Evolutionary conservation across 1,284 basidiomycete genomes (phyloP).

Genomic region (Gomphus bonarii): DNA sequence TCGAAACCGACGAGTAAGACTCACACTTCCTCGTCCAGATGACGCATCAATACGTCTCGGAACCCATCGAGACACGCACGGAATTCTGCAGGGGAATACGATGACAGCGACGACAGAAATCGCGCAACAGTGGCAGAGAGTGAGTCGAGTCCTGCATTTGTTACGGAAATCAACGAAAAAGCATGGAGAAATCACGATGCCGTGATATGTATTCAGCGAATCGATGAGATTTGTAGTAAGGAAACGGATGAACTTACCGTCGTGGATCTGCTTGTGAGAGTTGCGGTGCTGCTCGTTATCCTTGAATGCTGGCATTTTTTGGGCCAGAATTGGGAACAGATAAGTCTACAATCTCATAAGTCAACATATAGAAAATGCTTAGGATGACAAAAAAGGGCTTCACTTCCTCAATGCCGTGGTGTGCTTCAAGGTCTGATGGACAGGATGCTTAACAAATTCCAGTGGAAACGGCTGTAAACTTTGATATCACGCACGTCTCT

Average conservation of each 20-base stretch:
- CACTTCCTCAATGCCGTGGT: constrained; percentile 55
- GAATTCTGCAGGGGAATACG: constrained; percentile 49
- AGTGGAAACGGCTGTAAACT: not conserved
- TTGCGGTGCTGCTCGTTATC: constrained; percentile 42
- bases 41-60: constrained; percentile 51
- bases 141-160: constrained; percentile 40
- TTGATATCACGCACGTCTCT: not conserved
- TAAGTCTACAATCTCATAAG: constrained; percentile 21
- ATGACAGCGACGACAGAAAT: constrained; percentile 36
- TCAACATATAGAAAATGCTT: not conserved
- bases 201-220: not conserved
- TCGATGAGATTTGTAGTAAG: not conserved
- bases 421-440: not conserved
- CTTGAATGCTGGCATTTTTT: constrained; percentile 51
- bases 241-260: constrained; percentile 29
- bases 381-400: not conserved
- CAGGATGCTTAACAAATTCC: not conserved
- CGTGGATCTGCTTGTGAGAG: constrained; percentile 57
- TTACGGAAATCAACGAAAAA: not conserved
- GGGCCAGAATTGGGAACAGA: constrained; percentile 55
- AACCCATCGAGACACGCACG: constrained; percentile 51
- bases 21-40: constrained; percentile 56
- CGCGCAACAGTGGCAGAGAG: constrained; percentile 38
- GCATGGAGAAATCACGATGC: not conserved
- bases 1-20: constrained; percentile 9